phyloP scores from a whole-genome alignment of 2,329 filamentous ascomycete genomes.

The Exophiala dermatitidis region DNA sequence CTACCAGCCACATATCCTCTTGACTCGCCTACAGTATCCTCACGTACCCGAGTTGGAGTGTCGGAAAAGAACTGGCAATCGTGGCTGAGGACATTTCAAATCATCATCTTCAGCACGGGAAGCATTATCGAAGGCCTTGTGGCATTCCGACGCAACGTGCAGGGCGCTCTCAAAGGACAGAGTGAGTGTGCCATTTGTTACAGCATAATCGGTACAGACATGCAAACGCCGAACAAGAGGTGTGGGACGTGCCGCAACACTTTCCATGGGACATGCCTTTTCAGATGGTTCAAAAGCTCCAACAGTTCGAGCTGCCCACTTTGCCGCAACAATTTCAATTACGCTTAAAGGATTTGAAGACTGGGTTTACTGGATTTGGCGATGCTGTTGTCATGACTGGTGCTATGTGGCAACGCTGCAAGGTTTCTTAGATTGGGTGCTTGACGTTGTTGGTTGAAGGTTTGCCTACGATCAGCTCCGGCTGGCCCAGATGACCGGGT shows the following conservation, averaged over 20 bases:
- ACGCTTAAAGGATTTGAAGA: slow-evolving; percentile 32
- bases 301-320: slow-evolving; percentile 87
- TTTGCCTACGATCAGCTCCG: too few species aligned
- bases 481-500: too few species aligned
- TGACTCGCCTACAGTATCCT: slow-evolving; percentile 65
- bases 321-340: slow-evolving; percentile 79
- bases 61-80: slow-evolving; percentile 86
- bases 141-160: slow-evolving; percentile 79
- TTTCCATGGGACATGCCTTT: slow-evolving; percentile 84
- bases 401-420: too few species aligned
- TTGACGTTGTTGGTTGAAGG: too few species aligned
- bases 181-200: slow-evolving; percentile 97
- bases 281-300: slow-evolving; percentile 94
- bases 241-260: slow-evolving; percentile 89
- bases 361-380: too few species aligned
- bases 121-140: slow-evolving; percentile 79
- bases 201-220: slow-evolving; percentile 81
- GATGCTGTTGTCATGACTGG: too few species aligned
- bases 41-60: slow-evolving; percentile 76
- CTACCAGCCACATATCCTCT: slow-evolving; percentile 79
- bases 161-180: slow-evolving; percentile 82
- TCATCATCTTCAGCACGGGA: slow-evolving; percentile 88
- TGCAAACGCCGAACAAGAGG: slow-evolving; percentile 82
- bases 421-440: too few species aligned
- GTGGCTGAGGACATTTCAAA: slow-evolving; percentile 82